Conservation (phyloP, 2,329 filamentous ascomycete species). For the Pseudocercospora ulei region DNA sequence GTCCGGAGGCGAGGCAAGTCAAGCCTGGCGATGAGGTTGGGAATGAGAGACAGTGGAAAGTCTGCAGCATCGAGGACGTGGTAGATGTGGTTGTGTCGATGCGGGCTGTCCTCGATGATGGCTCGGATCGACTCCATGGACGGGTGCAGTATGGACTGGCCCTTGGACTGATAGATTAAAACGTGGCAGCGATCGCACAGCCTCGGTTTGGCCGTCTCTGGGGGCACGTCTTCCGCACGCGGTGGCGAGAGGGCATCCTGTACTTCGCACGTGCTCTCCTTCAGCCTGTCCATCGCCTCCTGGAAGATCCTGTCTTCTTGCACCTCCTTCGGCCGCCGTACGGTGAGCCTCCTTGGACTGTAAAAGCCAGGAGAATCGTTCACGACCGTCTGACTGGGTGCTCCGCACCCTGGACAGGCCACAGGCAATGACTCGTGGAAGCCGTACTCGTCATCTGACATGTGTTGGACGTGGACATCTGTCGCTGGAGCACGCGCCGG, state of each 20-base stretch:
- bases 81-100: constrained; percentile 88
- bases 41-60: constrained; percentile 87
- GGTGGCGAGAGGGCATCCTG: neutral
- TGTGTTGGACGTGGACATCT: neutral
- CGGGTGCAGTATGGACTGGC: constrained; percentile 66
- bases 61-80: constrained; percentile 92
- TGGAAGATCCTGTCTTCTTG: constrained; percentile 35
- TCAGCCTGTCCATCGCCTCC: constrained; percentile 25
- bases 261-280: neutral
- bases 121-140: constrained; percentile 69
- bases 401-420: constrained; percentile 54
- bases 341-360: constrained; percentile 40
- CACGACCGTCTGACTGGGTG: constrained; percentile 49
- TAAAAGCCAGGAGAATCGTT: constrained; percentile 51
- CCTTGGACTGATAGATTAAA: constrained; percentile 64
- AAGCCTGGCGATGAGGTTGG: constrained; percentile 61
- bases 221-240: neutral
- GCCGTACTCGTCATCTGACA: neutral
- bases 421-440: constrained; percentile 24
- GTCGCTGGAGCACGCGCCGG: neutral
- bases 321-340: constrained; percentile 19
- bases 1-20: constrained; percentile 64
- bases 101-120: constrained; percentile 78
- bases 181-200: constrained; percentile 82
- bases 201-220: constrained; percentile 10